Percentiles rank a stretch among this genome's conserved stretches.
Evolutionary conservation across 495 filamentous ascomycete species (phyloP).

Genomic region (Aspergillus steynii): DNA sequence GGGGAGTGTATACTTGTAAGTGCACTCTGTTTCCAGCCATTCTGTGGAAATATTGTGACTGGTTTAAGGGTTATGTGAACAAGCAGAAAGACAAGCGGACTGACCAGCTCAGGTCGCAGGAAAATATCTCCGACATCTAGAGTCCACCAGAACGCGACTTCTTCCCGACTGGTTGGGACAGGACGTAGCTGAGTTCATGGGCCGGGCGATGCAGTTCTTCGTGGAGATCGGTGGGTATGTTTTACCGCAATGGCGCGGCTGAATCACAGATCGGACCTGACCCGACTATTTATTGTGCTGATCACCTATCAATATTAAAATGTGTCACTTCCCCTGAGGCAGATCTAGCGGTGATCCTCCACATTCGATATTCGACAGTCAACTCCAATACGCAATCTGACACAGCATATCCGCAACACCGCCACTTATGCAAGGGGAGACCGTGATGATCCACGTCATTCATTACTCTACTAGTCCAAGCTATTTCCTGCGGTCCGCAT

Average conservation of each 20-base stretch:
- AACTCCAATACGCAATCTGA: neutral
- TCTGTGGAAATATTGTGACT: neutral
- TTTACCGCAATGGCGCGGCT: conserved; percentile 14
- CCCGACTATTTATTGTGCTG: neutral
- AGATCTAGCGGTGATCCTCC: neutral
- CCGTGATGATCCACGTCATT: neutral
- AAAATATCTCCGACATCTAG: conserved; percentile 28
- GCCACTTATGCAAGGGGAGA: neutral
- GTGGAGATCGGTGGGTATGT: conserved; percentile 34
- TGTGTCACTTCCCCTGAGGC: neutral
- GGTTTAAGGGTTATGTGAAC: too few relatives aligned
- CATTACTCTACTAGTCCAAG: neutral
- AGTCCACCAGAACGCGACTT: conserved; percentile 18
- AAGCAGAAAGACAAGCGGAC: too few relatives aligned
- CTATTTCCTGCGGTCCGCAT: neutral
- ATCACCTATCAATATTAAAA: neutral
- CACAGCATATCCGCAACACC: neutral
- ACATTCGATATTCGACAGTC: neutral
- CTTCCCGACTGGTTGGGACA: conserved; percentile 28
- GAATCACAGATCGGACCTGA: neutral
- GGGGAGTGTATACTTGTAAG: conserved; percentile 22
- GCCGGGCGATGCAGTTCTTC: conserved; percentile 28
- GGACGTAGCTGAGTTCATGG: conserved; percentile 28
- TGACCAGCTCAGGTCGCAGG: conserved; percentile 25
- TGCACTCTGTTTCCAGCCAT: neutral